Conservation (phyloP, 805 yeast species). For the Starmerella scarabaei region DNA sequence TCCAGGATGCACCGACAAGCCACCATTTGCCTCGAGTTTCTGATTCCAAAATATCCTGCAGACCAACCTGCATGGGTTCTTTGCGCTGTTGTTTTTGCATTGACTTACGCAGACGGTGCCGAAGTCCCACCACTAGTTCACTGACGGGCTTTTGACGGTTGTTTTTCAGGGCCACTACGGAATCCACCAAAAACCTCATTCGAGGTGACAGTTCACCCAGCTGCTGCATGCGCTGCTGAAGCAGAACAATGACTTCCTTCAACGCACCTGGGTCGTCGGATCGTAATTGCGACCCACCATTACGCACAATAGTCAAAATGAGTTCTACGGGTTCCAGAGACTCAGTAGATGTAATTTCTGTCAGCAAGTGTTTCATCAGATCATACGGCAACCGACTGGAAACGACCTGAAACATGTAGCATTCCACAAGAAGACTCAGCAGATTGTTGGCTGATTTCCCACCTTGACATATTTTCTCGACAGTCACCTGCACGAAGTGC, state of each 20-base stretch:
- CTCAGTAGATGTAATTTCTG: slow-evolving; percentile 43
- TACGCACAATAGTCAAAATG: slow-evolving; percentile 54
- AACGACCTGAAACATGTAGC: slow-evolving; percentile 65
- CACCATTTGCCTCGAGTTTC: slow-evolving; percentile 94
- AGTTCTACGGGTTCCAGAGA: slow-evolving; percentile 48
- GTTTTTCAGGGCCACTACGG: slow-evolving; percentile 72
- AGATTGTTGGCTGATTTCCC: slow-evolving; percentile 41
- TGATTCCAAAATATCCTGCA: slow-evolving; percentile 66
- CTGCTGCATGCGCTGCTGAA: slow-evolving; percentile 37
- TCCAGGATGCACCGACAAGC: slow-evolving; percentile 98
- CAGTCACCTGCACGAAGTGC: slow-evolving; percentile 58
- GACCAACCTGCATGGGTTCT: slow-evolving; percentile 74
- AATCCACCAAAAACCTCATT: slow-evolving; percentile 70
- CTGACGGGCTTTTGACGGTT: slow-evolving; percentile 57
- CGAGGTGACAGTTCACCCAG: slow-evolving; percentile 39
- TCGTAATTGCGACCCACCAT: slow-evolving; percentile 74
- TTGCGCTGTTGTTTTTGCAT: slow-evolving; percentile 27
- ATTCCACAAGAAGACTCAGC: slow-evolving; percentile 58
- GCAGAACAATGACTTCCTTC: slow-evolving; percentile 55
- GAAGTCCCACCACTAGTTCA: slow-evolving; percentile 41
- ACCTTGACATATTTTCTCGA: slow-evolving; percentile 23
- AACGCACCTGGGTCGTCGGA: slow-evolving; percentile 80
- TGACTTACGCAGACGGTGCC: slow-evolving; percentile 49
- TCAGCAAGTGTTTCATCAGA: slow-evolving; percentile 40
- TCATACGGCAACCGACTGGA: slow-evolving; percentile 69